These are phyloP conservation scores for Eucalyptus camaldulensis DNA, from an alignment of 345 rosid species.

Conservation along the genomic window DNA sequence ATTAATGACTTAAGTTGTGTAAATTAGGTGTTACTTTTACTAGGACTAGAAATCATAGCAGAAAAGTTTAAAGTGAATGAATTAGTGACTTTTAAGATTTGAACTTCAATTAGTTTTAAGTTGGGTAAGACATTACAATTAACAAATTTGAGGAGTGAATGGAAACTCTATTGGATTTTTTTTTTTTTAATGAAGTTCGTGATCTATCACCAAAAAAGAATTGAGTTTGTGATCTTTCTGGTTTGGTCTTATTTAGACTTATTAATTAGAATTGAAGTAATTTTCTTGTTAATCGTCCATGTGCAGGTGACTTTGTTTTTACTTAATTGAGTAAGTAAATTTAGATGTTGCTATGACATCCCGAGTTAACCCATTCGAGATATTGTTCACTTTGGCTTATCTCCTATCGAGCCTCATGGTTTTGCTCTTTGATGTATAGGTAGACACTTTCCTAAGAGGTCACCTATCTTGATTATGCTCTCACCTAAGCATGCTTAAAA, in stretches of 20 bases:
- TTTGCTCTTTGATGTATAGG: accelerated
- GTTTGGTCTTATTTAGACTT: background rate
- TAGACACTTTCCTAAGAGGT: accelerated
- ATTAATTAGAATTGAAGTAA: too few relatives aligned
- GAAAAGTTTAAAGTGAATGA: background rate
- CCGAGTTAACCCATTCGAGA: accelerated
- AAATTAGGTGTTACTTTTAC: background rate
- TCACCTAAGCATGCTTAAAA: background rate
- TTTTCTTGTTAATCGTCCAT: background rate
- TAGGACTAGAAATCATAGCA: background rate
- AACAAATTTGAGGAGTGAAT: background rate
- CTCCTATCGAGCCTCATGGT: accelerated
- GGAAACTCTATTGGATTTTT: background rate
- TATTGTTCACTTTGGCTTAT: too few relatives aligned
- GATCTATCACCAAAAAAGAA: background rate
- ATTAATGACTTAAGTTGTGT: background rate
- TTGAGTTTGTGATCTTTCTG: accelerated
- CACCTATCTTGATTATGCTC: too few relatives aligned
- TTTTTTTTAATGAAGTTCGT: background rate
- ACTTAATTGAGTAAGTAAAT: background rate
- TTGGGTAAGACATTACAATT: background rate
- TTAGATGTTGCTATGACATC: background rate
- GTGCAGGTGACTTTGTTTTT: background rate
- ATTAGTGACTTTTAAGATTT: background rate
- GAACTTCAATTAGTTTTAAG: background rate